Base-by-base conservation (phyloP, 2,329 filamentous ascomycete genomes). In the Massarina eburnea region DNA sequence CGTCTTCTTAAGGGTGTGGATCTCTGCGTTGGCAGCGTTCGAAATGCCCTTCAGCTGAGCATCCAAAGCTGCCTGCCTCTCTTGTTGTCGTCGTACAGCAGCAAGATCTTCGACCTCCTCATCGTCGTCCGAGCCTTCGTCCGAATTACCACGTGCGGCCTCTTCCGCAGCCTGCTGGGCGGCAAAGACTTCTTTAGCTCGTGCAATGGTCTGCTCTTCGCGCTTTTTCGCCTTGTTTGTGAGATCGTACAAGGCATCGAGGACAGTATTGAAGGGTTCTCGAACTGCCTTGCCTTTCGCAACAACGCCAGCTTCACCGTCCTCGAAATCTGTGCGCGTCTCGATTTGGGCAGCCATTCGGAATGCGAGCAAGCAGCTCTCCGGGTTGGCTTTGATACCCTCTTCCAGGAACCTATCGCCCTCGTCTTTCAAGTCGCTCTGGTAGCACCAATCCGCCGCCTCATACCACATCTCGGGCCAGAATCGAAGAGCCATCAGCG, bases 381-480 rank as follows among this genome's bases (percentile, higher is more conserved):
- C 94, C 0, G 94, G 91, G 66, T 97, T 99, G 2, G 91, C 91
- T 21, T 83, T 80, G 46, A 95, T 86, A 26, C 94, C 94, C 51
- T 94, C 84, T 18, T 83, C 79, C 19, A 99, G 76, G 59, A 97
- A 89, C 8, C 89, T 83, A 19, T 86, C 82, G 9, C 90, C 91
- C 48, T 90, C 85, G 35, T 83, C 73, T 29, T 82, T 78, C 56
- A 91, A 74, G 35, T 82, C 82, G 58, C 94, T 91, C 43, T 86
- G 81, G 61, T 91, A 91, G 69, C 89, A 96, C 83, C 92, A 97
- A 55, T 95, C 88, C 1, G 91, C 89, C 8, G 91, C 92, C 49
- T 96, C 91, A 39, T 91, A 91, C 94, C 94, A 99, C 58, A 96
- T 85, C 66, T 95, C 89, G 3, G 94, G 91, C 82, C 92, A 94